These are phyloP conservation scores for Adansonia madagascariensis DNA, from an alignment of 441 rosid species.

Conservation along the genomic window DNA sequence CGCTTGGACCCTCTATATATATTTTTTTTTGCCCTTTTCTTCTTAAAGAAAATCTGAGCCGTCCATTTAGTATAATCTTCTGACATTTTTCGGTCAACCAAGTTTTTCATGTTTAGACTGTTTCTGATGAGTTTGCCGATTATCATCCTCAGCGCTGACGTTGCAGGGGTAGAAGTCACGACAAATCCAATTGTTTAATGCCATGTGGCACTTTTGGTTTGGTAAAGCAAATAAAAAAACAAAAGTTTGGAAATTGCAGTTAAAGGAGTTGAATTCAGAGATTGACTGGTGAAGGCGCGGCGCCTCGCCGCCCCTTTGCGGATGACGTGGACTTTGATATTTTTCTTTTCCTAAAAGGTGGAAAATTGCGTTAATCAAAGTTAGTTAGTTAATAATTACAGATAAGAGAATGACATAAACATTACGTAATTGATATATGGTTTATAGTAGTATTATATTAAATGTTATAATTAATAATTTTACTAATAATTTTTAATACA, in stretches of 20 bases:
- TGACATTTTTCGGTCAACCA: too few relatives aligned
- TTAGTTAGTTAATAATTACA: too few relatives aligned
- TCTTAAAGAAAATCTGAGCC: background rate
- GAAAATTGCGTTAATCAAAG: background rate
- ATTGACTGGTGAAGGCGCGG: background rate
- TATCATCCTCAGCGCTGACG: conserved; percentile 10
- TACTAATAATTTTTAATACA: too few relatives aligned
- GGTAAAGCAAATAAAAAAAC: too few relatives aligned
- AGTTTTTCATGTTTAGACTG: too few relatives aligned
- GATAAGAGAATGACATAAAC: too few relatives aligned
- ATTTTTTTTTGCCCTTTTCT: too few relatives aligned
- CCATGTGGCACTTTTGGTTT: background rate
- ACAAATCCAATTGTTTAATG: background rate
- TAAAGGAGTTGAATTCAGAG: background rate
- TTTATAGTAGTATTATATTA: too few relatives aligned
- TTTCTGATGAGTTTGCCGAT: background rate
- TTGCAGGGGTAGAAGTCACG: background rate
- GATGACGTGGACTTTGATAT: conserved; percentile 18
- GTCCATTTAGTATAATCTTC: background rate
- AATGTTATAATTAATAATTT: too few relatives aligned
- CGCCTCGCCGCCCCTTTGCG: conserved; percentile 21
- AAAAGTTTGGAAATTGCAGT: background rate
- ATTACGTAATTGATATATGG: too few relatives aligned
- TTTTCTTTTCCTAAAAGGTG: background rate
- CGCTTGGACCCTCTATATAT: background rate